These are phyloP conservation scores for Nothophoma quercina DNA, from an alignment of 2,329 filamentous ascomycete genomes.

Conservation along the genomic window DNA sequence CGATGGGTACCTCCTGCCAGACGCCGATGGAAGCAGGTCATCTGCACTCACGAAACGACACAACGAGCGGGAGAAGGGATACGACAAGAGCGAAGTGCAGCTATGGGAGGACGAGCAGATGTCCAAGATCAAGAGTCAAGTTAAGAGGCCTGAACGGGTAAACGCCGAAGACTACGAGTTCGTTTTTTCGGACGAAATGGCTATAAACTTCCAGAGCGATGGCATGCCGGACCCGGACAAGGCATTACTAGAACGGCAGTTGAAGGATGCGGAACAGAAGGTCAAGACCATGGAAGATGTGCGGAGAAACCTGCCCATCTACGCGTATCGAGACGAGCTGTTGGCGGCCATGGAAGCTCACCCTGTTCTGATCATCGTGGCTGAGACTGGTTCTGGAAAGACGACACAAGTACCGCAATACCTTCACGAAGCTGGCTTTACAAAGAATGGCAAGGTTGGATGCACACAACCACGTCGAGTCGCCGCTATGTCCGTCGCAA, in stretches of 20 bases:
- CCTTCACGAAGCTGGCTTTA: conserved; percentile 69
- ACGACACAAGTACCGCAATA: conserved; percentile 96
- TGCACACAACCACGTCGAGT: conserved; percentile 96
- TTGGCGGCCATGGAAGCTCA: conserved; percentile 85
- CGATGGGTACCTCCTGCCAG: conserved; percentile 91
- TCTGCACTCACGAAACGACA: conserved; percentile 88
- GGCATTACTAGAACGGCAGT: conserved; percentile 80
- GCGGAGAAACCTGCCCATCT: conserved; percentile 88
- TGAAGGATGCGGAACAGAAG: conserved; percentile 88
- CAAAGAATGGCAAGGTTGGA: conserved; percentile 78
- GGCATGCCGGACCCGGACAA: conserved; percentile 51
- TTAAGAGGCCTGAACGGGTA: conserved; percentile 71
- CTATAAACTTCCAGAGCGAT: conserved; percentile 84
- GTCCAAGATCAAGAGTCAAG: conserved; percentile 72
- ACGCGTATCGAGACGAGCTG: conserved; percentile 84
- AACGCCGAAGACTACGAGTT: conserved; percentile 89
- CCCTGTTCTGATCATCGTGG: conserved; percentile 90
- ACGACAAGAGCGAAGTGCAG: conserved; percentile 91
- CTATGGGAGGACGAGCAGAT: conserved; percentile 95
- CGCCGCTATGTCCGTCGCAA: conserved; percentile 96
- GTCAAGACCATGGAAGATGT: conserved; percentile 90
- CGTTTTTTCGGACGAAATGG: conserved; percentile 88
- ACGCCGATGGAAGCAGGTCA: conserved; percentile 87
- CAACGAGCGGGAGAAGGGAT: conserved; percentile 86
- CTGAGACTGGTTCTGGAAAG: conserved; percentile 94